These are phyloP conservation scores for Ramaria sp. DNA, from an alignment of 768 basidiomycete species.

Conservation along the genomic window DNA sequence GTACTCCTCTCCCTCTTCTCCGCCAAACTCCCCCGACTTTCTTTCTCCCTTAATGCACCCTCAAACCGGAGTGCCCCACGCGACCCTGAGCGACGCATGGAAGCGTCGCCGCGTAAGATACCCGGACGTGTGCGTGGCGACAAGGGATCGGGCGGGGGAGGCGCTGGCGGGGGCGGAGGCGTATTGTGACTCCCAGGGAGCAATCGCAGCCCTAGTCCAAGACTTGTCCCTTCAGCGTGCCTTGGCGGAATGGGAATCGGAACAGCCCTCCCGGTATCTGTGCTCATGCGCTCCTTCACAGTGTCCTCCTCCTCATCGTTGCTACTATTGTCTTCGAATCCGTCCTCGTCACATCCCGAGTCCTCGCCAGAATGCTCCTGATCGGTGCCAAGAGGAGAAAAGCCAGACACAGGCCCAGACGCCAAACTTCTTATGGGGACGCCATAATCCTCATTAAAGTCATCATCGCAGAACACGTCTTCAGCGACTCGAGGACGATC, in stretches of 20 bases:
- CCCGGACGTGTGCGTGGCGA: background rate
- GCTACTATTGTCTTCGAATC: background rate
- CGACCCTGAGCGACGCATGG: conserved; percentile 5
- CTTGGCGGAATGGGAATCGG: background rate
- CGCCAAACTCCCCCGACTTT: background rate
- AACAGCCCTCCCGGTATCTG: background rate
- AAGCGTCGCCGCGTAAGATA: conserved; percentile 14
- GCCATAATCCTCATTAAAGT: conserved; percentile 6
- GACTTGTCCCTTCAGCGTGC: background rate
- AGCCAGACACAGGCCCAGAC: background rate
- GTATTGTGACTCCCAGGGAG: background rate
- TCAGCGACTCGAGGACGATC: background rate
- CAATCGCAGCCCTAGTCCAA: background rate
- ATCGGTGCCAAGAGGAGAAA: background rate
- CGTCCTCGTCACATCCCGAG: background rate
- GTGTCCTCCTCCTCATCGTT: background rate
- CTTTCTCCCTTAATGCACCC: background rate
- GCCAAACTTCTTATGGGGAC: background rate
- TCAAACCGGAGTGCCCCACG: conserved; percentile 8
- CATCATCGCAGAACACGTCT: background rate
- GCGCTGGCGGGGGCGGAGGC: conserved; percentile 13
- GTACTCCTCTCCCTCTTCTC: background rate
- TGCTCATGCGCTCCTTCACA: background rate
- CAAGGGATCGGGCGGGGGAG: conserved; percentile 12
- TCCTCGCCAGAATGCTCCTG: background rate